Base-by-base conservation (phyloP, 2,329 filamentous ascomycete species). In the Aspergillus viridinutans region DNA sequence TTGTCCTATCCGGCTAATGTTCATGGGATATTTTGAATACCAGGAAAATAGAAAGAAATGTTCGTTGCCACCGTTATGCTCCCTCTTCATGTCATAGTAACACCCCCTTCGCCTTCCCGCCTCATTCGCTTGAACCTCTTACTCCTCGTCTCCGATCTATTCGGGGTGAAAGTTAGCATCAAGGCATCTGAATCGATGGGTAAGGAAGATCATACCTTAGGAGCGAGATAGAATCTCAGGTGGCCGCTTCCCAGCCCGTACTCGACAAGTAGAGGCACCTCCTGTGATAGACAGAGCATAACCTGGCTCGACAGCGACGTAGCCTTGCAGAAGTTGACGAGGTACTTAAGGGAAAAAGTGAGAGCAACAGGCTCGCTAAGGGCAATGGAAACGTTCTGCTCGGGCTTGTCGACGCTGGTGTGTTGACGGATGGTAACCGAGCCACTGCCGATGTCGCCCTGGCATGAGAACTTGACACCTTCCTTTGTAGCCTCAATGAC, bases 251-350 rank as follows among this genome's bases (percentile, higher is more conserved):
- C 82, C 60, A 97, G 78, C 55, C 80, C 81, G 77, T 97, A 99
- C 81, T 99, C 94, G 48, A 99, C 94, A 67, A 97, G 82, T 64
- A 99, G 86, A 28, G 94, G 94, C 52, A 99, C 93, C 78, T 99
- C 94, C 76, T 92, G 92, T 53, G 93, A 97, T 66, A 99, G 84
- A 79, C 90, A 96, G 67, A 99, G 87, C 80, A 90, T 94, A 77
- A 99, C 95, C 64, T 84, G 83, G 66, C 76, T 80, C 42, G 92
- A 93, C 60, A 99, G 82, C 53, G 86, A 87, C 62, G 91, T 89
- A 35, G 95, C 95, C 82, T 99, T 99, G 89, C 94, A 97, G 82
- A 99, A 99, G 85, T 97, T 97, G 83, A 96, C 90, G 3, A 99
- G 88, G 80, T 99, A 99, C 81, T 99, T 99, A 70, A 99, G 89